phyloP scores from a whole-genome alignment of 1,139 yeast genomes.

The Taphrina deformans region DNA sequence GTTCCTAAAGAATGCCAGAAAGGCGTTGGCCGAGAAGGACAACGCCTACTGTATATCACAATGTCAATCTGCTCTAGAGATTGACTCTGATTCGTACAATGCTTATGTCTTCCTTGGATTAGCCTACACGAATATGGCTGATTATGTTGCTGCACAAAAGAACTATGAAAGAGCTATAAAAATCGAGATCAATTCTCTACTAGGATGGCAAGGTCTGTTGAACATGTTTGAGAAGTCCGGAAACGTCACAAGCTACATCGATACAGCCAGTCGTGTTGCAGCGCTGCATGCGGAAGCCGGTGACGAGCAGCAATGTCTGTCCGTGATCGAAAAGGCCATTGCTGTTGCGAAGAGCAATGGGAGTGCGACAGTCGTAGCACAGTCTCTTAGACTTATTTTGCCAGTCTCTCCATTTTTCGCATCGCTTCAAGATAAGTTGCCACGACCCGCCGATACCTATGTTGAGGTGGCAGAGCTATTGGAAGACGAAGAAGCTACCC shows the following conservation, averaged over 20 bases:
- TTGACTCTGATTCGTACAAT: slow-evolving; percentile 61
- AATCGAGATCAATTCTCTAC: slow-evolving; percentile 56
- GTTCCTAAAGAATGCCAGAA: slow-evolving; percentile 23
- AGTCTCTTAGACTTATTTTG: slow-evolving; percentile 55
- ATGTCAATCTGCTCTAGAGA: slow-evolving; percentile 44
- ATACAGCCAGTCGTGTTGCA: slow-evolving; percentile 44
- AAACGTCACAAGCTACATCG: slow-evolving; percentile 48
- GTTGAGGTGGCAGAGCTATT: slow-evolving; percentile 54
- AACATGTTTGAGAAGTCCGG: slow-evolving; percentile 55
- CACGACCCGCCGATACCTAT: slow-evolving; percentile 55
- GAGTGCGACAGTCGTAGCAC: slow-evolving; percentile 45
- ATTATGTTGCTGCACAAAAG: slow-evolving; percentile 51
- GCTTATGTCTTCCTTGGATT: slow-evolving; percentile 63
- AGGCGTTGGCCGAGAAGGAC: slow-evolving; percentile 19
- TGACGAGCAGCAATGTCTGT: slow-evolving; percentile 36
- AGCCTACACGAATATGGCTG: slow-evolving; percentile 52
- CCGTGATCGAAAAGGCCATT: slow-evolving; percentile 35
- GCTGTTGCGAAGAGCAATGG: slow-evolving; percentile 43
- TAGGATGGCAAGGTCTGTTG: slow-evolving; percentile 82
- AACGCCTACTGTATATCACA: slow-evolving; percentile 12
- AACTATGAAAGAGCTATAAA: slow-evolving; percentile 60
- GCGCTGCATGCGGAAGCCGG: slow-evolving; percentile 40
- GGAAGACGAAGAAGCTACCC: slow-evolving; percentile 50
- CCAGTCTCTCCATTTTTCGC: slow-evolving; percentile 68
- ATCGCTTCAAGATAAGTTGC: slow-evolving; percentile 56